Evolutionary conservation across 306 rosid species (phyloP), one percentile per base, ranked within the genome.

Genomic region (Fragaria ananassa): DNA sequence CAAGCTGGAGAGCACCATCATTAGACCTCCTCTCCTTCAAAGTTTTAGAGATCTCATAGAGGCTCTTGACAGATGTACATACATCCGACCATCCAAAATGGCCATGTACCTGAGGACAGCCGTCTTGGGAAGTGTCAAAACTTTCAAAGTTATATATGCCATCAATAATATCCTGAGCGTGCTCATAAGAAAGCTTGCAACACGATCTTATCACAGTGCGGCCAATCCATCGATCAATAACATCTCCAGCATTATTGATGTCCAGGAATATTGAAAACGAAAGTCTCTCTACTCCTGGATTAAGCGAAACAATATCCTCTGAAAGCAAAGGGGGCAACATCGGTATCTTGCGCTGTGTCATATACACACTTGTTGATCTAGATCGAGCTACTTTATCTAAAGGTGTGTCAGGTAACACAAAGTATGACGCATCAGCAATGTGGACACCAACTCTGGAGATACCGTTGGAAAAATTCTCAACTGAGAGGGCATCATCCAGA

Each of bases 401-500:
- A 50, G 88, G 78, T 46, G 97, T 86, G 78, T 76, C 82, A 0
- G 97, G 93, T 73, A 85, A 76, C 78, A 95, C 97, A 87, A 90
- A 95, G 84, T 90, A 89, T 21, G 98, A 90, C 42, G 68, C 89
- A 78, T 95, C 98, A 71, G 97, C 87, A 84, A 92, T 87, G 87
- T 95, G 97, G 76, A 95, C 46, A 64, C 98, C 98, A 76, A 92
- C 96, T 81, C 98, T 86, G 72, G 70, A 92, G 70, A 81, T 84
- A 54, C 88, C 91, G 75, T 88, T 86, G 63, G 92, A 80, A 72
- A 95, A 83, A 72, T 83, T 89, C 85, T 89, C 87, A 84, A 92
- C 75, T 17, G 97, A 92, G 44, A 95, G 82, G 61, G 98, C 98
- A 87, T 95, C 98, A 78, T 95, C 98, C 78, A 95, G 87, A 78